Evolutionary conservation across 208 protist genomes (phyloP), one percentile per base, ranked within the genome.

Genomic region (Leptomonas pyrrhocoris): DNA sequence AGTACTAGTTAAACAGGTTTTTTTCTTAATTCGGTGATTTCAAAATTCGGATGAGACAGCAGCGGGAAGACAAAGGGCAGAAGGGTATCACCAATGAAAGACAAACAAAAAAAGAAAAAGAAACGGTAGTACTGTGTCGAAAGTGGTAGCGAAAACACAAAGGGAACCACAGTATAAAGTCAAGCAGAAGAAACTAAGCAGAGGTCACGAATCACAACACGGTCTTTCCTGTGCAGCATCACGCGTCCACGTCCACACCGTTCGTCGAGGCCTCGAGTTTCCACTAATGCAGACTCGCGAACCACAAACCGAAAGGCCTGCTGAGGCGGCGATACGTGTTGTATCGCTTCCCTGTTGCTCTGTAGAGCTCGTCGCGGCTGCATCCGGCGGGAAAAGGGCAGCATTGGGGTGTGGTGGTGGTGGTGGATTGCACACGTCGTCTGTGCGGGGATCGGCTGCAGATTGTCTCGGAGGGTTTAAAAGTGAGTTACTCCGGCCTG

Each of bases 161-260:
- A 38, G 34, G 34, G 7, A 9, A 3, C 34, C 34, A 9, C 34
- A 38, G 34, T 9, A 48, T 19, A 42, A 42, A 42, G 6, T 13
- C 38, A 42, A 54, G 27, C 8, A 54, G 27, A 28, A 54, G 49
- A 3, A 1, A 21, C 2, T 31, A 6, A 54, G 16, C 27, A 54
- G 49, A 30, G 11, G 34, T 7, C 42, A 48, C 34, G 3, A 18
- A 36, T 21, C n/a, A 2, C 16, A 21, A 6, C 3, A 21, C 23
- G 38, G 42, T 18, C 46, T 57, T 23, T 30, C 61, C 36, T 21
- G 2, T n/a, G 63, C 8, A 2, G n/a, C 15, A 38, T 34, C 40
- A 36, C 36, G 38, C 38, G 48, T 49, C 63, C 48, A 59, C 21
- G 50, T 59, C 63, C 63, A 68, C n/a, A 68, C 63, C 11, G 63